A percentile compares a stretch with the other conserved stretches of the same genome.
These are phyloP conservation scores for Starmera caribaea DNA, from an alignment of 805 yeast species.

Conservation along the genomic window DNA sequence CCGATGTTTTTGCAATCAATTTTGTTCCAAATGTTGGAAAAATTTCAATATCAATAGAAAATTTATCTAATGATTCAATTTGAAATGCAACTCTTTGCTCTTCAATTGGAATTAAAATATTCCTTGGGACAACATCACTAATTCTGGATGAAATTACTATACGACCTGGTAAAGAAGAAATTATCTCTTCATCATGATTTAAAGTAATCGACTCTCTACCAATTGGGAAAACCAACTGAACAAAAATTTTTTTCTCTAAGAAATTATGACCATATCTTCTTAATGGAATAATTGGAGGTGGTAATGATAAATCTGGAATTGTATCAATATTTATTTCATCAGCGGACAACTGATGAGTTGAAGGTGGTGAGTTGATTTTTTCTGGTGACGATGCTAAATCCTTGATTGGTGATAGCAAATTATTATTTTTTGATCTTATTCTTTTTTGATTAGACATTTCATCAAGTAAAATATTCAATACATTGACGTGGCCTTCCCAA, in stretches of 20 bases:
- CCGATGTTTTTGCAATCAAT: constrained; percentile 80
- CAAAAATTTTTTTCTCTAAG: constrained; percentile 77
- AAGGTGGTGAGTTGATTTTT: constrained; percentile 8
- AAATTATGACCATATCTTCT: constrained; percentile 94
- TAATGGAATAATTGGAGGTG: constrained; percentile 93
- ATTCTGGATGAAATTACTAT: constrained; percentile 69
- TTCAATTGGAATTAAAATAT: constrained; percentile 62
- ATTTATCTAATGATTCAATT: constrained; percentile 65
- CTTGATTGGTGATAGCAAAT: constrained; percentile 17
- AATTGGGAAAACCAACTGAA: constrained; percentile 62
- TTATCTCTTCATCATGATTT: constrained; percentile 31
- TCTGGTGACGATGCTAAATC: constrained; percentile 1
- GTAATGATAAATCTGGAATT: constrained; percentile 84
- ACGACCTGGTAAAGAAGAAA: constrained; percentile 59
- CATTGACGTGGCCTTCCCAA: constrained; percentile 88
- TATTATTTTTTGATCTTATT: constrained; percentile 2
- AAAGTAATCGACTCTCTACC: constrained; percentile 34
- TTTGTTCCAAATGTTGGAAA: constrained; percentile 94
- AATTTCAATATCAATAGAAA: constrained; percentile 77
- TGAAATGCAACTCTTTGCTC: constrained; percentile 70
- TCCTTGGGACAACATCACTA: constrained; percentile 81
- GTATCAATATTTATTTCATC: constrained; percentile 42
- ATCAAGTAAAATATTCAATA: constrained; percentile 56
- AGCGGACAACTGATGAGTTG: constrained; percentile 13
- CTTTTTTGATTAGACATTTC: constrained; percentile 11